Evolutionary conservation across 2,329 filamentous ascomycete species (phyloP).

Genomic region (Rosellinia necatrix): DNA sequence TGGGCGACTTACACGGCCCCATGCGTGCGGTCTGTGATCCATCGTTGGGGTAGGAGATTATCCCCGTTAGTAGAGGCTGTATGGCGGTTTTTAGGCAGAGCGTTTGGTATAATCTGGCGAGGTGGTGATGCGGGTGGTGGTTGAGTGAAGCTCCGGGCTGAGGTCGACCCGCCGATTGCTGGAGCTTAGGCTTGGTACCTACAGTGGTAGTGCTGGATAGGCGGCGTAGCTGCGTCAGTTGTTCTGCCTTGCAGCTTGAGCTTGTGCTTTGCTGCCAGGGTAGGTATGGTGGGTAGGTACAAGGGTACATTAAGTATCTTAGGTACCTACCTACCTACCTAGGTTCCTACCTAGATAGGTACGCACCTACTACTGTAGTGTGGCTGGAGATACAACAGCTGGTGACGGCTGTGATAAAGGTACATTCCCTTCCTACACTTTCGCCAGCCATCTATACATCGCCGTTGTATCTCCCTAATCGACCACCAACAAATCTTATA

Average conservation of each 20-base stretch:
- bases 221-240: constrained; percentile 34
- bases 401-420: not conserved
- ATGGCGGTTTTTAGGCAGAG: constrained; percentile 23
- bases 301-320: too few relatives aligned
- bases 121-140: constrained; percentile 2
- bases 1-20: constrained; percentile 65
- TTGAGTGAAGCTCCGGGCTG: constrained; percentile 21
- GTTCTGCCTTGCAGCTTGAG: constrained; percentile 31
- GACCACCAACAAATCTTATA: too few relatives aligned
- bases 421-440: not conserved
- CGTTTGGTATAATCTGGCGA: constrained; percentile 12
- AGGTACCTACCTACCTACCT: too few relatives aligned
- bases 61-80: constrained; percentile 7
- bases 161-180: constrained; percentile 16
- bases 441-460: not conserved
- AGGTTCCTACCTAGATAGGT: not conserved
- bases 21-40: constrained; percentile 75
- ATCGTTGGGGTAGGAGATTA: too few relatives aligned
- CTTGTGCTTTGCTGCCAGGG: not conserved
- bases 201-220: too few relatives aligned
- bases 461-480: too few relatives aligned
- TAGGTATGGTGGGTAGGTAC: too few relatives aligned
- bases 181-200: constrained; percentile 22
- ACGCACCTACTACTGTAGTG: not conserved
- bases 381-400: constrained; percentile 1